Conservation (phyloP, 2,329 filamentous ascomycete genomes). For the Aspergillus latus region DNA sequence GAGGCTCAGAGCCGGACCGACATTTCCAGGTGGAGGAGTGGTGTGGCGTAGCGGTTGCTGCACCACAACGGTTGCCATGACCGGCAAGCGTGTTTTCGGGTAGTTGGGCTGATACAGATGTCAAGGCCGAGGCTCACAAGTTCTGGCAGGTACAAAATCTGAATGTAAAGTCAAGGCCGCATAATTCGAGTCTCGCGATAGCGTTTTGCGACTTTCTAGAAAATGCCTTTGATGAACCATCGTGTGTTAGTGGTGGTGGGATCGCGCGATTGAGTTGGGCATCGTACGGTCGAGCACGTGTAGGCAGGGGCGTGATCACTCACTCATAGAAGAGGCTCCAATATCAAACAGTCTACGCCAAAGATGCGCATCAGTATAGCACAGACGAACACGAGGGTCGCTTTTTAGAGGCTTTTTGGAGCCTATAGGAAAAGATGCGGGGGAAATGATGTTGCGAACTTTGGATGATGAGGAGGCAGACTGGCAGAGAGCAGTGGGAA, state of each 20-base stretch:
- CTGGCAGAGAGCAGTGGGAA: background rate
- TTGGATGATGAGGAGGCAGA: background rate
- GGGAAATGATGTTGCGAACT: constrained; percentile 7
- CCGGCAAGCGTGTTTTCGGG: constrained; percentile 1
- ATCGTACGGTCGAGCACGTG: constrained; percentile 7
- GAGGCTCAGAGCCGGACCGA: constrained; percentile 55
- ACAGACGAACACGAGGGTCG: background rate
- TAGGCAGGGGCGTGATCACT: background rate
- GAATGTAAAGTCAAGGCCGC: constrained; percentile 1
- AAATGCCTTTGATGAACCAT: constrained; percentile 1
- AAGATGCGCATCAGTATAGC: background rate
- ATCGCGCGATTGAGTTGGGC: background rate
- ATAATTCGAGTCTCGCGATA: background rate
- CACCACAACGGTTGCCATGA: constrained; percentile 50
- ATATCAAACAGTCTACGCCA: background rate
- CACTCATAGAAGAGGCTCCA: constrained; percentile 1
- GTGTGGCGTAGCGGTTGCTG: constrained; percentile 48
- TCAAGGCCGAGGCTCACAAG: background rate
- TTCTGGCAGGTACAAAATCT: background rate
- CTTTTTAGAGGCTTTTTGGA: background rate
- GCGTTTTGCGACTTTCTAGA: background rate
- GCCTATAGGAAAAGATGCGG: background rate
- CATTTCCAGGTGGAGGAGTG: constrained; percentile 48
- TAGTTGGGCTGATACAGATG: constrained; percentile 1
- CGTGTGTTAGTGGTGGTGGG: background rate